These are phyloP conservation scores for Polygonum aviculare DNA, from an alignment of 148 eudicot genomes.

Conservation along the genomic window DNA sequence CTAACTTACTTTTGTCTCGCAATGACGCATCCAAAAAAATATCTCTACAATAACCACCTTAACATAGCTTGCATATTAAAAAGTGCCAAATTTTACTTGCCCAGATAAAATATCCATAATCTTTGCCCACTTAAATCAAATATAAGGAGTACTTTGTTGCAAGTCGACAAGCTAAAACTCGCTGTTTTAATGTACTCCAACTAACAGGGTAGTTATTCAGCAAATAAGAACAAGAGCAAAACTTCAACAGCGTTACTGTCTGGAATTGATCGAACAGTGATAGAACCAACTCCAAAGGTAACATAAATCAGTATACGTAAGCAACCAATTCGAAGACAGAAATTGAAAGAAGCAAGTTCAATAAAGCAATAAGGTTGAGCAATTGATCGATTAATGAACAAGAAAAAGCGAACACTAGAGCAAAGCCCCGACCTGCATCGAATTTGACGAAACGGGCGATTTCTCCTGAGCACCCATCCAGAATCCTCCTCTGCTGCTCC, in stretches of 20 bases:
- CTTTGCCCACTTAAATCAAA: background rate
- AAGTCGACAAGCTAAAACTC: background rate
- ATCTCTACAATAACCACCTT: background rate
- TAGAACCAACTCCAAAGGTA: background rate
- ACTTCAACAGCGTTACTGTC: background rate
- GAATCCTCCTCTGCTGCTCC: background rate
- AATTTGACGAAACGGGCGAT: slow-evolving; percentile 27
- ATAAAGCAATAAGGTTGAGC: background rate
- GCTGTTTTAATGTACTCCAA: background rate
- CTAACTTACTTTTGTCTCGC: background rate
- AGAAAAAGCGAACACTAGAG: background rate
- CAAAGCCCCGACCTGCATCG: slow-evolving; percentile 38
- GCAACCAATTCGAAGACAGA: background rate
- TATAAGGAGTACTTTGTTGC: background rate
- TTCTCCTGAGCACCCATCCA: slow-evolving; percentile 52
- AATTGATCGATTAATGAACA: slow-evolving; percentile 5
- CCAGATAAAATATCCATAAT: background rate
- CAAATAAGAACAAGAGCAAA: background rate
- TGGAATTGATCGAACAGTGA: slow-evolving; percentile 5
- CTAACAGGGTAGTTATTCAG: background rate
- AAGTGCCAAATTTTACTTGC: background rate
- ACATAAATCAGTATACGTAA: background rate
- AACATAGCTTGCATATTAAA: background rate
- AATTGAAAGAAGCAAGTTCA: background rate
- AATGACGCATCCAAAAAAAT: background rate